Base-by-base conservation (phyloP, 1,284 basidiomycete species). In the Malassezia cuniculi region DNA sequence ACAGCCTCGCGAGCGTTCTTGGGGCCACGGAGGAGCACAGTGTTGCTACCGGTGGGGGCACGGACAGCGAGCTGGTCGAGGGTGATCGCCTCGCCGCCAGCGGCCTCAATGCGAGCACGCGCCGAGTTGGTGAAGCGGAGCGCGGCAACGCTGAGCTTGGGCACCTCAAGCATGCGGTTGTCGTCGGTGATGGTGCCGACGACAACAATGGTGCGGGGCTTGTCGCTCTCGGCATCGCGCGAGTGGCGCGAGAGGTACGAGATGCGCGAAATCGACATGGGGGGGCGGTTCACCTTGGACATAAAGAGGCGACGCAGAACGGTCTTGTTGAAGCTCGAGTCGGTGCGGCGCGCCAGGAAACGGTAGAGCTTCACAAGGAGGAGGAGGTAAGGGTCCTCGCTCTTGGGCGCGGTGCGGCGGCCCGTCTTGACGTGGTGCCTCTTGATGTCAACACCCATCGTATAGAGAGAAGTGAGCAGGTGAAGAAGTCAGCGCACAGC, bases 301-400 rank as follows among this genome's bases (percentile, higher is more conserved):
- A 89, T 81, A 77, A 87, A 97, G 50, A 97, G 80, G 49, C 90
- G 83, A 72, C 81, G 85, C 68, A 99, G 85, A 72, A 99, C 76
- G 68, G 80, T 83, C 80, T 90, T 86, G 84, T 99, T 99, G 76
- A 99, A 99, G 59, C 75, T 74, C 49, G 85, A 79, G 70, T 95
- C 85, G 41, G 93, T 97, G 68, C 93, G 82, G 68, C 93, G 82
- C 54, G 90, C 89, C 54, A 99, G 76, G 80, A 97, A 99, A 67
- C 90, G 86, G 78, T 97, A 99, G 57, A 97, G 79, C 90, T 97
- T 95, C 72, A 97, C 90, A 52, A 99, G 80, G 67, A 95, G 78
- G 69, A 94, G 81, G 66, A 97, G 79, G 75, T 97, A 95, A 25
- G 90, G 89, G 73, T 97, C 90, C 82, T 95, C 85, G 71, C 85